Evolutionary conservation across 306 rosid species (phyloP).

Genomic region (Fragaria vesca): DNA sequence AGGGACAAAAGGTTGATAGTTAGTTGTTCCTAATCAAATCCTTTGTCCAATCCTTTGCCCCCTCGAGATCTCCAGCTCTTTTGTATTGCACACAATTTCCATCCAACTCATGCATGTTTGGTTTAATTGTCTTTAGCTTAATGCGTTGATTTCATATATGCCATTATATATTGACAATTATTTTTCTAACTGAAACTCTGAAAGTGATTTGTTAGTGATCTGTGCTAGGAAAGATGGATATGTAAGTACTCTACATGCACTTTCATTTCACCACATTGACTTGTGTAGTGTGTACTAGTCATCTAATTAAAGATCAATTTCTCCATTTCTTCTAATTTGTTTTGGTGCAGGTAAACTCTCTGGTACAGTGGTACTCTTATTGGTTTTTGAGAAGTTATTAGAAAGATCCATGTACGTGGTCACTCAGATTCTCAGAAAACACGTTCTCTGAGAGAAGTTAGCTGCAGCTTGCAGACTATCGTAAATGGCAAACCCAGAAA

Average conservation of each 20-base stretch:
- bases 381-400: not conserved
- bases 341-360: not conserved
- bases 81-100: not conserved
- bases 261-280: conserved; percentile 4
- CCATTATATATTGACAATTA: not conserved
- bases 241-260: not conserved
- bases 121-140: not conserved
- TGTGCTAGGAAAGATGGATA: not conserved
- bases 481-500: not conserved
- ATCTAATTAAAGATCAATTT: not conserved
- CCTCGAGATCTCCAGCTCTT: not conserved
- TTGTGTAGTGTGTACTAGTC: not conserved
- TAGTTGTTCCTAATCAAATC: not conserved
- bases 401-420: not conserved
- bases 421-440: not conserved
- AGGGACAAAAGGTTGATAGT: not conserved
- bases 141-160: not conserved
- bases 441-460: not conserved
- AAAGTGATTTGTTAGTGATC: not conserved
- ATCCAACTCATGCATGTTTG: not conserved
- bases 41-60: not conserved
- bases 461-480: not conserved
- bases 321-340: not conserved
- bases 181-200: too few species aligned
- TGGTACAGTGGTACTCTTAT: not conserved